phyloP scores from a whole-genome alignment of 140 eudicot genomes.

The Stevia rebaudiana region DNA sequence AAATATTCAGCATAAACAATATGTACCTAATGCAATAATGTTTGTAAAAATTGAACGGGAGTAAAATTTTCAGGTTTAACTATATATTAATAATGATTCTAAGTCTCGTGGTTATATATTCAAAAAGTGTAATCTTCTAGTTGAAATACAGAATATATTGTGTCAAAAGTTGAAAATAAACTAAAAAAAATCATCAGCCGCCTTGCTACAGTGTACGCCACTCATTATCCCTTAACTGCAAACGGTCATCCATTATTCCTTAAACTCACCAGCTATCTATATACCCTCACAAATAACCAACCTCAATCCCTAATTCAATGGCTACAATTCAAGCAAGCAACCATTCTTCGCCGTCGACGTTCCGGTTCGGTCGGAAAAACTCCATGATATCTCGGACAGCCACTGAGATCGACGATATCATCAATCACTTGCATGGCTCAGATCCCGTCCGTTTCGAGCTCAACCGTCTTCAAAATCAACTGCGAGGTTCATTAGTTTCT shows the following conservation, averaged over 20 bases:
- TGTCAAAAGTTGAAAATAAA: too few species aligned
- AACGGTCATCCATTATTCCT: conserved; percentile 11
- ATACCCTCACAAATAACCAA: too few species aligned
- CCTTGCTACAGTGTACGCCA: background rate
- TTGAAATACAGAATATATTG: too few species aligned
- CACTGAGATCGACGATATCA: conserved; percentile 51
- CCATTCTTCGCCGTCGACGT: conserved; percentile 32
- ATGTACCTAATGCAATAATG: too few species aligned
- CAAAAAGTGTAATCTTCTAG: too few species aligned
- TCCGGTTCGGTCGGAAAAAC: conserved; percentile 14
- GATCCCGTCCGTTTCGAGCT: conserved; percentile 79
- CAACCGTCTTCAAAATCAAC: conserved; percentile 66
- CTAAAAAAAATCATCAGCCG: too few species aligned
- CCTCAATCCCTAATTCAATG: conserved; percentile 12
- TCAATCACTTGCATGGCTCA: conserved; percentile 57
- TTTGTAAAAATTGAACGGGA: too few species aligned
- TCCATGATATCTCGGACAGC: conserved; percentile 41
- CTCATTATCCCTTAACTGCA: conserved; percentile 13
- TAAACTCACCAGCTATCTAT: too few species aligned
- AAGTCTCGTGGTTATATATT: too few species aligned
- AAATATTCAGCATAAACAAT: too few species aligned
- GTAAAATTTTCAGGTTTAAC: too few species aligned
- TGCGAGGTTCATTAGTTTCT: conserved; percentile 41
- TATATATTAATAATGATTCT: too few species aligned
- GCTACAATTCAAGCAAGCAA: conserved; percentile 27